Conservation (phyloP, 2,329 filamentous ascomycete species). For the Colletotrichum tropicicola region DNA sequence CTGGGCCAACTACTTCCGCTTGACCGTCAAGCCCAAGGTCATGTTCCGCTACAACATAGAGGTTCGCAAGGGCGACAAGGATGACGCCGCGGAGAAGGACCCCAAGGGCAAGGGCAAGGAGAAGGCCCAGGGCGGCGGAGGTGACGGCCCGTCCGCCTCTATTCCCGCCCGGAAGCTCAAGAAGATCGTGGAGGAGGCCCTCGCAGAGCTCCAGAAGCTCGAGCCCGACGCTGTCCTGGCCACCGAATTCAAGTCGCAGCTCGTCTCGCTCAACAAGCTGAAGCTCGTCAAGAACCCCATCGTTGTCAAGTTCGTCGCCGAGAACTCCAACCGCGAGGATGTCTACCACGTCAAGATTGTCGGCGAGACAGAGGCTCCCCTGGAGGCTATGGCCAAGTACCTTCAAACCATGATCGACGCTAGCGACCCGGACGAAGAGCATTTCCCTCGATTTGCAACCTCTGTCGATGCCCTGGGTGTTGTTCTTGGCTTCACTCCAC, state of each 20-base stretch:
- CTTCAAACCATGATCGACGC: conserved; percentile 51
- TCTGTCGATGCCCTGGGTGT: conserved; percentile 61
- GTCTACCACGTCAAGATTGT: conserved; percentile 52
- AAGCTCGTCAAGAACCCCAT: conserved; percentile 44
- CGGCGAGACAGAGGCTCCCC: conserved; percentile 45
- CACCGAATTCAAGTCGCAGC: conserved; percentile 61
- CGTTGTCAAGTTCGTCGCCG: conserved; percentile 42
- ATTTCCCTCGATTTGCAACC: conserved; percentile 59
- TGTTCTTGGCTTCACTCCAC: conserved; percentile 56
- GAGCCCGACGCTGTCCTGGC: conserved; percentile 45
- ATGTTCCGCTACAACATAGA: conserved; percentile 58
- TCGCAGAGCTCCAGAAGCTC: conserved; percentile 44
- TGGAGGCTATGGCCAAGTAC: conserved; percentile 55
- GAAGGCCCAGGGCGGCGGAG: conserved; percentile 20
- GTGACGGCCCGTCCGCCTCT: conserved; percentile 34
- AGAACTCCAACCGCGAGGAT: conserved; percentile 42
- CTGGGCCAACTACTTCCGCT: conserved; percentile 64
- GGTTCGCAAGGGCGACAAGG: conserved; percentile 35
- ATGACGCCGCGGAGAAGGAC: conserved; percentile 24
- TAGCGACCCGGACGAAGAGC: conserved; percentile 39
- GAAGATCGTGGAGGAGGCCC: conserved; percentile 48
- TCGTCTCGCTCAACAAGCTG: conserved; percentile 51
- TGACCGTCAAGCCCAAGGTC: conserved; percentile 46
- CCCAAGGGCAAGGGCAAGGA: conserved; percentile 31
- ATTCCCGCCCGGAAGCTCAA: conserved; percentile 55